phyloP scores from a whole-genome alignment of 257 asterid genomes.

The Capsicum baccatum region DNA sequence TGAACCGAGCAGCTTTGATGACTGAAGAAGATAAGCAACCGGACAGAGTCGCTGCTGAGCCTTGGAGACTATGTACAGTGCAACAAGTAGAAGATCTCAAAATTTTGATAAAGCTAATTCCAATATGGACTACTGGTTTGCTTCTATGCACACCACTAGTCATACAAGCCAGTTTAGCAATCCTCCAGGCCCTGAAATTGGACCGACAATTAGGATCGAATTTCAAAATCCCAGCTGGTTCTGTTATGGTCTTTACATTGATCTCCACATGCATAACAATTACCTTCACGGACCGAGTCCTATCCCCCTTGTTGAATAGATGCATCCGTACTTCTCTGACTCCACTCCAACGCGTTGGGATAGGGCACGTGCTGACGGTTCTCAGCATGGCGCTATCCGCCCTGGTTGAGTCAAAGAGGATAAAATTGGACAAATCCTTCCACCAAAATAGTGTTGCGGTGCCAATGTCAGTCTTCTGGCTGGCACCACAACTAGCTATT shows the following conservation, averaged over 20 bases:
- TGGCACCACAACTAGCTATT: constrained; percentile 33
- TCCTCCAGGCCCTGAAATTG: constrained; percentile 38
- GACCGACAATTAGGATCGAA: constrained; percentile 19
- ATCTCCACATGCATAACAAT: constrained; percentile 28
- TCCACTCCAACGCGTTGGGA: constrained; percentile 36
- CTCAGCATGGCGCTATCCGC: constrained; percentile 32
- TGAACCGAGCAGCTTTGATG: constrained; percentile 35
- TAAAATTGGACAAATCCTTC: not conserved
- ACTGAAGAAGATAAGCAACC: constrained; percentile 28
- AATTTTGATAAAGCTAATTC: constrained; percentile 32
- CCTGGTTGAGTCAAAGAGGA: constrained; percentile 34
- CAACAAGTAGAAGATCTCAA: constrained; percentile 40
- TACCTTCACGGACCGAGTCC: constrained; percentile 24
- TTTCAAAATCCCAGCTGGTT: constrained; percentile 36
- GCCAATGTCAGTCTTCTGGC: constrained; percentile 43
- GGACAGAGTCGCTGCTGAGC: constrained; percentile 22
- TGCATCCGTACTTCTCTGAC: not conserved
- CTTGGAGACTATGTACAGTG: constrained; percentile 36
- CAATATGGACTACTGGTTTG: constrained; percentile 36
- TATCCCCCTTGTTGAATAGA: constrained; percentile 28
- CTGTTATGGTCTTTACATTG: constrained; percentile 30
- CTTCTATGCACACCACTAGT: constrained; percentile 34
- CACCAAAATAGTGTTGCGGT: not conserved
- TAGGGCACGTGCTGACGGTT: constrained; percentile 34
- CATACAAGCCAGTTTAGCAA: constrained; percentile 31